Conservation (phyloP, 176 grass and related monocot genomes). For the Eragrostis nindensis region DNA sequence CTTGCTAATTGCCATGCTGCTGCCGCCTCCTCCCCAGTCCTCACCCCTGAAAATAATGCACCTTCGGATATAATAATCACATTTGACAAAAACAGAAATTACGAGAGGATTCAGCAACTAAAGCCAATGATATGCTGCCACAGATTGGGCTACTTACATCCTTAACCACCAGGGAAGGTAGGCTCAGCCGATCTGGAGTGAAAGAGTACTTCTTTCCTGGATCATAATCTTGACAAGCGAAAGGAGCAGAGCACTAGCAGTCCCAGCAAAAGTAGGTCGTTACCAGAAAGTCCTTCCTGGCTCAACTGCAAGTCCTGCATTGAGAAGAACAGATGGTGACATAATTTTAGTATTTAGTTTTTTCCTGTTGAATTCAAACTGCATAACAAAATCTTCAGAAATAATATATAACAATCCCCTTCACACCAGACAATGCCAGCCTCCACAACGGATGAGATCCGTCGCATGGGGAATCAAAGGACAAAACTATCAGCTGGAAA, state of each 20-base stretch:
- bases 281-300: slow-evolving; percentile 39
- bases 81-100: not conserved
- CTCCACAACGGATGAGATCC: slow-evolving; percentile 56
- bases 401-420: not conserved
- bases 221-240: not conserved
- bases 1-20: slow-evolving; percentile 55
- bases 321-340: slow-evolving; percentile 40
- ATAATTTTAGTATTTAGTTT: no score
- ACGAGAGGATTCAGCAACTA: not conserved
- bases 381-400: slow-evolving; percentile 28
- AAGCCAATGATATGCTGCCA: not conserved
- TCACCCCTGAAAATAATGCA: slow-evolving; percentile 14
- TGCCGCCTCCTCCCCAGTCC: not conserved
- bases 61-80: not conserved
- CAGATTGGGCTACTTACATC: not conserved
- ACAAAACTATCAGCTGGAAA: slow-evolving; percentile 53
- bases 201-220: not conserved
- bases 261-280: slow-evolving; percentile 28
- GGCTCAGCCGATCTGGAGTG: not conserved
- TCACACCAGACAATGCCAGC: slow-evolving; percentile 50
- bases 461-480: slow-evolving; percentile 57
- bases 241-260: slow-evolving; percentile 15
- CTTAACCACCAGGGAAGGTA: not conserved
- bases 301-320: slow-evolving; percentile 43
- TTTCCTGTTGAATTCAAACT: slow-evolving; percentile 27